These are phyloP conservation scores for Choiromyces venosus DNA, from an alignment of 495 filamentous ascomycete species.

Conservation along the genomic window DNA sequence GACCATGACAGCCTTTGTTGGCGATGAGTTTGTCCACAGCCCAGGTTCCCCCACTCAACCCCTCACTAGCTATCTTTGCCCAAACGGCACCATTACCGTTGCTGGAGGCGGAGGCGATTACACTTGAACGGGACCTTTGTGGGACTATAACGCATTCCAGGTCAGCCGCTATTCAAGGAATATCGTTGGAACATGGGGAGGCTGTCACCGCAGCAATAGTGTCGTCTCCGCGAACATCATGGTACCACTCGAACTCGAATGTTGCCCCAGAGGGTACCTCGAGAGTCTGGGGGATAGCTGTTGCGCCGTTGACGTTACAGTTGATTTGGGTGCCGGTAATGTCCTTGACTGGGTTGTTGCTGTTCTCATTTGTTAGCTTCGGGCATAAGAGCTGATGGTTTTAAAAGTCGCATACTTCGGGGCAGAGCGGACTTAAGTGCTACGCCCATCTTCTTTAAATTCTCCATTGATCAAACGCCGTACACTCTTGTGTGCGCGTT, in stretches of 20 bases:
- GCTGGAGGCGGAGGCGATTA: slow-evolving; percentile 48
- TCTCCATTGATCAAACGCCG: slow-evolving; percentile 47
- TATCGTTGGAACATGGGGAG: no score
- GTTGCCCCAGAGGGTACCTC: slow-evolving; percentile 46
- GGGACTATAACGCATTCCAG: slow-evolving; percentile 36
- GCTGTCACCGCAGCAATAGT: slow-evolving; percentile 45
- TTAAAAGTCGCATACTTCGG: slow-evolving; percentile 13
- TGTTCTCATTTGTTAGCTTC: slow-evolving; percentile 10
- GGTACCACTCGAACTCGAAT: slow-evolving; percentile 49
- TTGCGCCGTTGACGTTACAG: slow-evolving; percentile 48
- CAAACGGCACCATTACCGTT: slow-evolving; percentile 48
- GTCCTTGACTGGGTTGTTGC: slow-evolving; percentile 53
- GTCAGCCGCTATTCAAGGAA: not conserved
- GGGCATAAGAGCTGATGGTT: slow-evolving; percentile 3
- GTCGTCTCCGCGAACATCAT: slow-evolving; percentile 48
- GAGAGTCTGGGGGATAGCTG: slow-evolving; percentile 43
- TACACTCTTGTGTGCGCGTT: slow-evolving; percentile 48
- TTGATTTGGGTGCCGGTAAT: slow-evolving; percentile 45
- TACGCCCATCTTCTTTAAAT: slow-evolving; percentile 45
- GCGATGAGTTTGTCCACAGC: slow-evolving; percentile 48
- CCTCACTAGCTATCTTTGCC: slow-evolving; percentile 50
- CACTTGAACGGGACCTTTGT: slow-evolving; percentile 50
- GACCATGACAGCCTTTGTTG: slow-evolving; percentile 47
- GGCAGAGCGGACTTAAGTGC: slow-evolving; percentile 34
- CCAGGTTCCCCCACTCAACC: slow-evolving; percentile 43